Evolutionary conservation across 2,329 filamentous ascomycete species (phyloP), one percentile per base, ranked within the genome.

Genomic region (Periglandula ipomoeae): DNA sequence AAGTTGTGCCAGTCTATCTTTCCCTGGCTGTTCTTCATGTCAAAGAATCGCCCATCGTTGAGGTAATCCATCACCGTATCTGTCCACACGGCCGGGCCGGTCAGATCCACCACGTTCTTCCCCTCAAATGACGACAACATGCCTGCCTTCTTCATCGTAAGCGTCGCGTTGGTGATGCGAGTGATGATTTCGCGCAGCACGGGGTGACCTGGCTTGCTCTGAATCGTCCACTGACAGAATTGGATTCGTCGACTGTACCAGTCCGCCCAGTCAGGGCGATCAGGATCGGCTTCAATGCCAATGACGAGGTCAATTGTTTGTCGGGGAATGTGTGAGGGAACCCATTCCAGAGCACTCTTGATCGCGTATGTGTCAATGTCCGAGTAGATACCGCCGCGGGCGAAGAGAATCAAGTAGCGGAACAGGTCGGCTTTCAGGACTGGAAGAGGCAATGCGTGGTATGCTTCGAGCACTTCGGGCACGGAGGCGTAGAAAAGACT

Each of bases 221-320:
- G 91, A 54, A 98, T 96, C 1, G 93, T 98, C 93, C 93, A 98
- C 66, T 98, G 93, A 70, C 93, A 98, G 68, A 98, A 97, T 65
- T 97, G 93, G 52, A 98, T 90, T 54, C 91, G 81, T 51, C 93
- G 85, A 54, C 89, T 93, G 72, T 97, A 98, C 93, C 91, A 97
- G 1, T 95, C 74, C 32, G 81, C 78, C 93, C 93, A 98, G 65
- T 98, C 93, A 3, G 81, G 79, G 43, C 93, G 81, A 66, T 97
- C 89, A 0, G 93, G 89, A 62, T 98, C 93, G 4, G 93, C 93
- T 71, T 98, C 93, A 56, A 98, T 96, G 51, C 93, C 93, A 59
- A 97, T 77, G 35, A 98, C 84, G 54, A 98, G 75, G 9, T 93
- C 93, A 56, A 97, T 78, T 2, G 82, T 79, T 53, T 84, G 81